Conservation (phyloP, 805 yeast genomes). For the Candida succiphila region DNA sequence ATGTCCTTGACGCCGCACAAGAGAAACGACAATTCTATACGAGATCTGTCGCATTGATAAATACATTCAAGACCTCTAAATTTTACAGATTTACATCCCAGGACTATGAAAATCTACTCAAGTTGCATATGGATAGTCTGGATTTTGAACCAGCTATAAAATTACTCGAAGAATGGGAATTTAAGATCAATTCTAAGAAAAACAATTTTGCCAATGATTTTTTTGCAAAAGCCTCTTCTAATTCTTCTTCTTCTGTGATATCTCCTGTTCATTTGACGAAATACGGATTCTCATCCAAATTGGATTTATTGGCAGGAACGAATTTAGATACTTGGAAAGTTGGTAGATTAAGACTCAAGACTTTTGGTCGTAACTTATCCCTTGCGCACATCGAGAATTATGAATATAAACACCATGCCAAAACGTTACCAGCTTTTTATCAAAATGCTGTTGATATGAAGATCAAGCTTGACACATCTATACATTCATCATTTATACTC, state of each 20-base stretch:
- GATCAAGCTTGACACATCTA: no score
- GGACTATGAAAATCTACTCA: slow-evolving; percentile 17
- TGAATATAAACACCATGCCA: no score
- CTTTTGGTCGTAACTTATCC: no score
- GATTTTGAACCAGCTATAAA: slow-evolving; percentile 11
- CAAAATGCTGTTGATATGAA: no score
- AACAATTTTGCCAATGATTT: no score
- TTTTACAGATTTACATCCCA: background rate
- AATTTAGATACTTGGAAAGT: slow-evolving; percentile 16
- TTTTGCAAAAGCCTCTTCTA: no score
- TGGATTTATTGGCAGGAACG: slow-evolving; percentile 15
- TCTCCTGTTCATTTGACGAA: slow-evolving; percentile 13
- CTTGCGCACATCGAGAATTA: no score
- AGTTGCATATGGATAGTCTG: slow-evolving; percentile 10
- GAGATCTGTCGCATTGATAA: no score
- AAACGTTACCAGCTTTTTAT: no score
- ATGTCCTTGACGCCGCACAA: background rate
- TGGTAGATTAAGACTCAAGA: slow-evolving; percentile 10
- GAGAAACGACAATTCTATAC: no score
- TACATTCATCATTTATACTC: no score
- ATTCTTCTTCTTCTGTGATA: no score
- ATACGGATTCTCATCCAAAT: slow-evolving; percentile 13
- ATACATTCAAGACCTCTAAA: background rate
- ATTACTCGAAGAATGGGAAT: slow-evolving; percentile 11
- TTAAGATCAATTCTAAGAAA: background rate